Evolutionary conservation across 768 basidiomycete species (phyloP).

Genomic region (Trametes cingulata): DNA sequence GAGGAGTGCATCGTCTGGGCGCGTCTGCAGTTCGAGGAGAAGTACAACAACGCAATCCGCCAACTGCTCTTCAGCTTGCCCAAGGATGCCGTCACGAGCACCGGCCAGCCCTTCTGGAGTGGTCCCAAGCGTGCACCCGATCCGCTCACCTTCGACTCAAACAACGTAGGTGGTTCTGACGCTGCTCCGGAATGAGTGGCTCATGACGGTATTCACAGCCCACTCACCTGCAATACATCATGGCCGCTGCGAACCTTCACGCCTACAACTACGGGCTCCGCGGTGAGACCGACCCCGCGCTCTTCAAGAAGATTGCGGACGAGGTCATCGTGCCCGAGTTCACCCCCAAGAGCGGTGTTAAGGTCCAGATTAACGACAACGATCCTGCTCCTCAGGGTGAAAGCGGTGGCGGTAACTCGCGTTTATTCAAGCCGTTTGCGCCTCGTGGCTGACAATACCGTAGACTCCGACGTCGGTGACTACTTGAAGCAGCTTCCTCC

Average conservation of each 20-base stretch:
- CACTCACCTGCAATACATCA: slow-evolving; percentile 83
- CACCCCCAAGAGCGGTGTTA: slow-evolving; percentile 88
- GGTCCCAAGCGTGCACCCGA: slow-evolving; percentile 98
- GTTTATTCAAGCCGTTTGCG: neutral
- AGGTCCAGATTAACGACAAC: slow-evolving; percentile 90
- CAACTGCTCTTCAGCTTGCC: slow-evolving; percentile 94
- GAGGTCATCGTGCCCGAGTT: slow-evolving; percentile 88
- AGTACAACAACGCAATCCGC: slow-evolving; percentile 90
- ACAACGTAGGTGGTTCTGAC: slow-evolving; percentile 62
- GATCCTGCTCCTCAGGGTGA: slow-evolving; percentile 71
- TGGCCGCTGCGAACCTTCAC: slow-evolving; percentile 93
- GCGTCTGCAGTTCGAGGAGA: slow-evolving; percentile 89
- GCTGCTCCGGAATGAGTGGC: neutral
- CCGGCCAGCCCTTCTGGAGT: slow-evolving; percentile 98
- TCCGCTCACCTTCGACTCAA: slow-evolving; percentile 80
- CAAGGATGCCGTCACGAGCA: slow-evolving; percentile 88
- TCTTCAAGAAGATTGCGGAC: slow-evolving; percentile 85
- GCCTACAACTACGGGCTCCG: slow-evolving; percentile 98
- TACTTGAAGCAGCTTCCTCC: slow-evolving; percentile 74
- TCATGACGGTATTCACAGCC: slow-evolving; percentile 48
- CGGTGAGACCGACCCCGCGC: slow-evolving; percentile 75
- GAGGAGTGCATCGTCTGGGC: slow-evolving; percentile 99
- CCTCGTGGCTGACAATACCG: neutral
- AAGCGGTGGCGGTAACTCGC: slow-evolving; percentile 35
- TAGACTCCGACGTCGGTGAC: slow-evolving; percentile 45